Conservation (phyloP, 306 rosid species). For the Pterocarpus santalinus region DNA sequence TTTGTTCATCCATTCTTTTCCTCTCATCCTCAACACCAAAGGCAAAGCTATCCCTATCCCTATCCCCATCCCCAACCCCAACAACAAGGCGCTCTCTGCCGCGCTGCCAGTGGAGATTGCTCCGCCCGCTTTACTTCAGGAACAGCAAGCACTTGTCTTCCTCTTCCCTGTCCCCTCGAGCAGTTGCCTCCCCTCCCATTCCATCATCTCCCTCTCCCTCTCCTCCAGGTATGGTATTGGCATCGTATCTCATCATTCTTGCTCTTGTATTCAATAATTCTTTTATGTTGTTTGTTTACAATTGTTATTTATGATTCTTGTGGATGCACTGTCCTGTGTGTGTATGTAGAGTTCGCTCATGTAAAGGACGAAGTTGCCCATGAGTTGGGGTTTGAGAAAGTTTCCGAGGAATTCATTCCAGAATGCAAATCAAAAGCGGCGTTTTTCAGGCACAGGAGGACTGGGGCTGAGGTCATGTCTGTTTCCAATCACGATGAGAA, state of each 20-base stretch:
- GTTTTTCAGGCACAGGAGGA: constrained; percentile 79
- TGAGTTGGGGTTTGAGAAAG: constrained; percentile 79
- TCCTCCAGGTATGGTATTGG: not conserved
- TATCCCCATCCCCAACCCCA: not conserved
- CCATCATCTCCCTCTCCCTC: constrained; percentile 51
- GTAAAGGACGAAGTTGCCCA: constrained; percentile 73
- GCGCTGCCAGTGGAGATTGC: constrained; percentile 60
- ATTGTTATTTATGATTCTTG: not conserved
- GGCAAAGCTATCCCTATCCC: not conserved
- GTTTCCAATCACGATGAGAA: constrained; percentile 91
- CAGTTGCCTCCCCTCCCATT: constrained; percentile 66
- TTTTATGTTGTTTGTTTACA: not conserved
- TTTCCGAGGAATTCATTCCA: constrained; percentile 78
- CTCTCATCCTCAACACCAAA: constrained; percentile 40
- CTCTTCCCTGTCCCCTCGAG: constrained; percentile 70
- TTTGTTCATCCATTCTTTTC: constrained; percentile 23
- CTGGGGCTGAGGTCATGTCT: constrained; percentile 93
- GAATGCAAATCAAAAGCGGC: constrained; percentile 93
- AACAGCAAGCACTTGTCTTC: constrained; percentile 49
- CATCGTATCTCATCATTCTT: not conserved
- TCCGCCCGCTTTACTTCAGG: constrained; percentile 47
- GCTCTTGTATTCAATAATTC: no score
- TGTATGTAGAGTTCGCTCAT: constrained; percentile 54
- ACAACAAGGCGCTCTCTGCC: constrained; percentile 38
- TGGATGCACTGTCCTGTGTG: not conserved